Conservation (phyloP, 1,284 basidiomycete species). For the Porphyrellus sp. region DNA sequence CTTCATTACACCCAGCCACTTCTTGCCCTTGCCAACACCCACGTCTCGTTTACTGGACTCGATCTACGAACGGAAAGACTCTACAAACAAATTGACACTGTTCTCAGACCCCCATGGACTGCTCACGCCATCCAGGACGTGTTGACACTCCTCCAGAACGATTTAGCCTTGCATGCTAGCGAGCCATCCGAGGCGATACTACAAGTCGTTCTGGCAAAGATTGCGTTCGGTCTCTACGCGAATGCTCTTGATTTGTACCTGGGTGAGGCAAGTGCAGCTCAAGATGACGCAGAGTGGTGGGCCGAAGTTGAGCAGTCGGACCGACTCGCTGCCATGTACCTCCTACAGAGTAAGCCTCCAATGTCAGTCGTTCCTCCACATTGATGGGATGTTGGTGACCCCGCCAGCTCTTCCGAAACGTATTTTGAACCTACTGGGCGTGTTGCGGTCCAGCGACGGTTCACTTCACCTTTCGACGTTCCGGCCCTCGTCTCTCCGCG, state of each 20-base stretch:
- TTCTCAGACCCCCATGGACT: slow-evolving; percentile 23
- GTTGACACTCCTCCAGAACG: slow-evolving; percentile 16
- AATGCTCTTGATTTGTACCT: slow-evolving; percentile 56
- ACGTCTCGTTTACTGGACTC: slow-evolving; percentile 5
- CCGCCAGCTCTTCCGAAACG: slow-evolving; percentile 59
- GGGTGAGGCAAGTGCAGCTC: slow-evolving; percentile 58
- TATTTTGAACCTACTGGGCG: slow-evolving; percentile 45
- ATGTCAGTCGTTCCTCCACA: not conserved
- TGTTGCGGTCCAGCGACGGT: slow-evolving; percentile 45
- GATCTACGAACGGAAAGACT: slow-evolving; percentile 12
- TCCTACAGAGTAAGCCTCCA: slow-evolving; percentile 57
- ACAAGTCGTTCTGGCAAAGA: slow-evolving; percentile 40
- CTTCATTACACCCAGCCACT: slow-evolving; percentile 30
- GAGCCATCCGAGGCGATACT: slow-evolving; percentile 7
- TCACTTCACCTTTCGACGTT: slow-evolving; percentile 50
- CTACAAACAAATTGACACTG: slow-evolving; percentile 17
- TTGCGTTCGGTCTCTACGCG: slow-evolving; percentile 57
- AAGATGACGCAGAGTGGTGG: slow-evolving; percentile 78
- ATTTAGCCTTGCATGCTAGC: not conserved
- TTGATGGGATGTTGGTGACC: slow-evolving; percentile 5
- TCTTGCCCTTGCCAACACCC: slow-evolving; percentile 17
- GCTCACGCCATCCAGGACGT: slow-evolving; percentile 15
- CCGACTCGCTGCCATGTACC: slow-evolving; percentile 49
- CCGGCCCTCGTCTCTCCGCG: slow-evolving; percentile 48
- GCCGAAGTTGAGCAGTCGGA: slow-evolving; percentile 57